A percentile compares a stretch with the other conserved stretches of the same genome.
These are phyloP conservation scores for Coniochaeta ligniaria DNA, from an alignment of 2,329 filamentous ascomycete genomes.

Conservation along the genomic window DNA sequence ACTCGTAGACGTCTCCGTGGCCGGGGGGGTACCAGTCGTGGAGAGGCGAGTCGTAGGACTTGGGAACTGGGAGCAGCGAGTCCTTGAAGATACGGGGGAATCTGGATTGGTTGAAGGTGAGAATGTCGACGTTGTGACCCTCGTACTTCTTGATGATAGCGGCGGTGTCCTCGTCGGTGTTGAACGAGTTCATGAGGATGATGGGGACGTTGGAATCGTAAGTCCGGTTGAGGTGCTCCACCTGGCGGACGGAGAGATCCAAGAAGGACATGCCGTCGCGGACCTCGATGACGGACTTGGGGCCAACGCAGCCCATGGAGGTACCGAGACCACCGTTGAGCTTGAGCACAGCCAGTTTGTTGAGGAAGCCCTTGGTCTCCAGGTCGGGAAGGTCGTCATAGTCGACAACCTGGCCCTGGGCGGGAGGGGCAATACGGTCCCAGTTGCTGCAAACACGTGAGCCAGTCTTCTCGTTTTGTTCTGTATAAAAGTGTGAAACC, in stretches of 20 bases:
- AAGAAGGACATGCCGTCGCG: conserved; percentile 99
- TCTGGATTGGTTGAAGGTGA: conserved; percentile 99
- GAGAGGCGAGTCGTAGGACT: conserved; percentile 78
- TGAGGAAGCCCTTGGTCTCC: conserved; percentile 88
- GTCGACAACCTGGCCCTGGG: conserved; percentile 87
- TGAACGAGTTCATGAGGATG: conserved; percentile 99
- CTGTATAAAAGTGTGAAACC: conserved; percentile 20
- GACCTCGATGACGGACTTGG: conserved; percentile 99
- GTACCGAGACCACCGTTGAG: conserved; percentile 98
- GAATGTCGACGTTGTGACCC: conserved; percentile 98
- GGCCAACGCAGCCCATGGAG: conserved; percentile 98
- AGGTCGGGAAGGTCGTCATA: conserved; percentile 86
- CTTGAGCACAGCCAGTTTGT: conserved; percentile 97
- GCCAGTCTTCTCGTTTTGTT: conserved; percentile 10
- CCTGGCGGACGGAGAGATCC: conserved; percentile 95
- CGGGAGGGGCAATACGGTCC: conserved; percentile 92
- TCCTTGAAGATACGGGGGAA: conserved; percentile 98
- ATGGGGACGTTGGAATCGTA: conserved; percentile 97
- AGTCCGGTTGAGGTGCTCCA: conserved; percentile 97
- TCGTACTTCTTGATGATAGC: conserved; percentile 99
- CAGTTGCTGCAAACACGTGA: conserved; percentile 59
- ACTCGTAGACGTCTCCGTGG: conserved; percentile 99
- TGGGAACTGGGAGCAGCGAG: conserved; percentile 91
- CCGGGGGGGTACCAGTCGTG: conserved; percentile 98
- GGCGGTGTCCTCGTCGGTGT: conserved; percentile 95